phyloP scores from a whole-genome alignment of 225 moss, liverwort and hornwort genomes.

The Asterella californica region DNA sequence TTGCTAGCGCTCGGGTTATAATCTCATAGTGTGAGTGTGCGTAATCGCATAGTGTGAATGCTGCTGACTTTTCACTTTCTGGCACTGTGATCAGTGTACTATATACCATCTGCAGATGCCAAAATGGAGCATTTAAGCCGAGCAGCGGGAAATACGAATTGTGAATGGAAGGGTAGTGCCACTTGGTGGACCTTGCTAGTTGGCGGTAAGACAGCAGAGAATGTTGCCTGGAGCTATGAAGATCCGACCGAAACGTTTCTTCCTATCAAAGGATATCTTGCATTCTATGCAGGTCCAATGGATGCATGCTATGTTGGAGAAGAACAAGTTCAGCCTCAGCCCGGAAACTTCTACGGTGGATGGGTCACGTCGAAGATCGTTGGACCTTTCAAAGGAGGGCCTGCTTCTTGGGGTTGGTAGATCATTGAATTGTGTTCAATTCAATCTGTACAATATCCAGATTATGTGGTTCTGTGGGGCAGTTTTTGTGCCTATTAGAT shows the following conservation, averaged over 20 bases:
- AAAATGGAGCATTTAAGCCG: slow-evolving; percentile 60
- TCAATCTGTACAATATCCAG: background rate
- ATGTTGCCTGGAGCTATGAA: slow-evolving; percentile 88
- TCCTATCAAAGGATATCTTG: slow-evolving; percentile 60
- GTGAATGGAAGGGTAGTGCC: slow-evolving; percentile 85
- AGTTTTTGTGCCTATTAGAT: background rate
- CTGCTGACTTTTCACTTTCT: background rate
- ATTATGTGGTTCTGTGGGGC: background rate
- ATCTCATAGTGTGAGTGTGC: background rate
- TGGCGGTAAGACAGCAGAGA: slow-evolving; percentile 58
- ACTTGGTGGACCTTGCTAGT: slow-evolving; percentile 76
- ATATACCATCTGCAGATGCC: slow-evolving; percentile 65
- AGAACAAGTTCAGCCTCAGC: slow-evolving; percentile 77
- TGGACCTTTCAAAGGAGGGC: slow-evolving; percentile 82
- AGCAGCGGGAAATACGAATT: slow-evolving; percentile 65
- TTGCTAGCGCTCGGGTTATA: background rate
- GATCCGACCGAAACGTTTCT: slow-evolving; percentile 55
- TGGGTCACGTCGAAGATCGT: slow-evolving; percentile 81
- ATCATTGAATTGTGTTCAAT: background rate
- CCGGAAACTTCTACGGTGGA: slow-evolving; percentile 82
- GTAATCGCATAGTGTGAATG: no score
- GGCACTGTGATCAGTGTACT: slow-evolving; percentile 50
- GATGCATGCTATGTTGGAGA: slow-evolving; percentile 88
- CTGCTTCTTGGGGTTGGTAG: slow-evolving; percentile 74
- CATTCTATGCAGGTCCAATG: slow-evolving; percentile 76